Evolutionary conservation across 208 protist species (phyloP).

Genomic region (Herpetomonas muscarum): DNA sequence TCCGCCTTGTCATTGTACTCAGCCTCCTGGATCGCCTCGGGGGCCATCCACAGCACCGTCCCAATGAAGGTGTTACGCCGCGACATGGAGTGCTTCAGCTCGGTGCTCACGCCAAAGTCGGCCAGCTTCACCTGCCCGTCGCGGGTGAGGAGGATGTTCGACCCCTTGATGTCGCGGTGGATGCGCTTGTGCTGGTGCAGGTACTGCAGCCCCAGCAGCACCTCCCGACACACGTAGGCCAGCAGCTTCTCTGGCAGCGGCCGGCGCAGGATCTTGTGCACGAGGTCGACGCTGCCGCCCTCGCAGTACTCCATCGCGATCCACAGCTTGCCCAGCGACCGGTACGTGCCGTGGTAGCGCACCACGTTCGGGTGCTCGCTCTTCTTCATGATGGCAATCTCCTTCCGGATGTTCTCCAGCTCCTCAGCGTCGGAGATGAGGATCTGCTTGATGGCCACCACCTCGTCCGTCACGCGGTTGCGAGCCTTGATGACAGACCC

Average conservation of each 20-base stretch:
- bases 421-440: constrained; percentile 77
- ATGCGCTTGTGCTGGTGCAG: constrained; percentile 82
- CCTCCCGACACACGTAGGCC: constrained; percentile 80
- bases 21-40: constrained; percentile 84
- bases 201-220: constrained; percentile 85
- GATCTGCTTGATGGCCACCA: constrained; percentile 90
- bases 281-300: constrained; percentile 84
- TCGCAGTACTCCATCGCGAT: constrained; percentile 94
- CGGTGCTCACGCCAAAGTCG: constrained; percentile 89
- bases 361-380: constrained; percentile 89
- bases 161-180: constrained; percentile 94
- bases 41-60: constrained; percentile 93
- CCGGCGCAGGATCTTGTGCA: constrained; percentile 77
- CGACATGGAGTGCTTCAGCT: constrained; percentile 76
- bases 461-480: constrained; percentile 60
- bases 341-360: constrained; percentile 83
- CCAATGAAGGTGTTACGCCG: constrained; percentile 89
- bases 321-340: constrained; percentile 81
- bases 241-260: constrained; percentile 81
- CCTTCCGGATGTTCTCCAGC: constrained; percentile 68
- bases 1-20: constrained; percentile 93
- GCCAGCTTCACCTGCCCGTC: constrained; percentile 91
- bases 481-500: constrained; percentile 97
- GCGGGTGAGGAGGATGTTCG: constrained; percentile 90
- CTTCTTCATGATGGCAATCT: constrained; percentile 84